phyloP scores from a whole-genome alignment of 208 protist species.

The Angomonas ambiguus region DNA sequence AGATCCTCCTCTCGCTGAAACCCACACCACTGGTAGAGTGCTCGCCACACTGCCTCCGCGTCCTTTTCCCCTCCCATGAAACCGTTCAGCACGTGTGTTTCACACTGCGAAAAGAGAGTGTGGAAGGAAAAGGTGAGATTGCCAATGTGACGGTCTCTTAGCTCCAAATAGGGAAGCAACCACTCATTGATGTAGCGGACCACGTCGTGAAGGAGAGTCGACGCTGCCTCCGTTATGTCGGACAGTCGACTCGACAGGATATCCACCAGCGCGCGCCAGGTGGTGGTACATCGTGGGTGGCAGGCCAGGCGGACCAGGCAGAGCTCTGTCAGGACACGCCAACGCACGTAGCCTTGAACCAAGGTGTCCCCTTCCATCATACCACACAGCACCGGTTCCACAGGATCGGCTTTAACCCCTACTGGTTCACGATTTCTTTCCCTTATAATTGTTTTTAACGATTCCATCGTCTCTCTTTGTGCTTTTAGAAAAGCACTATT shows the following conservation, averaged over 20 bases:
- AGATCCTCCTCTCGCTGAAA: too few species aligned
- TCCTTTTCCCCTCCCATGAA: neutral
- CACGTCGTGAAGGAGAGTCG: constrained; percentile 18
- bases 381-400: too few species aligned
- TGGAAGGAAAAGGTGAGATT: neutral
- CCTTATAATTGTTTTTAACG: too few species aligned
- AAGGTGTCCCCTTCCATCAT: too few species aligned
- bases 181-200: constrained; percentile 15
- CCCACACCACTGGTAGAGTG: neutral
- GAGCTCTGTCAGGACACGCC: constrained; percentile 41
- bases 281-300: too few species aligned
- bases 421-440: too few species aligned
- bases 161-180: constrained; percentile 36
- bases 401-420: too few species aligned
- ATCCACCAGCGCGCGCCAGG: constrained; percentile 60
- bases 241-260: too few species aligned
- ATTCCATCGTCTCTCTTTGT: too few species aligned
- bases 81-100: neutral
- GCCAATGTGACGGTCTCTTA: constrained; percentile 21
- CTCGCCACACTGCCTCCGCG: neutral
- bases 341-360: constrained; percentile 33
- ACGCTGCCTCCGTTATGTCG: too few species aligned
- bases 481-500: too few species aligned
- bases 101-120: neutral
- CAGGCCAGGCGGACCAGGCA: constrained; percentile 29